A percentile compares a stretch with the other conserved stretches of the same genome.
Conservation (phyloP, 495 filamentous ascomycete genomes). For the Daldinia grandis region DNA sequence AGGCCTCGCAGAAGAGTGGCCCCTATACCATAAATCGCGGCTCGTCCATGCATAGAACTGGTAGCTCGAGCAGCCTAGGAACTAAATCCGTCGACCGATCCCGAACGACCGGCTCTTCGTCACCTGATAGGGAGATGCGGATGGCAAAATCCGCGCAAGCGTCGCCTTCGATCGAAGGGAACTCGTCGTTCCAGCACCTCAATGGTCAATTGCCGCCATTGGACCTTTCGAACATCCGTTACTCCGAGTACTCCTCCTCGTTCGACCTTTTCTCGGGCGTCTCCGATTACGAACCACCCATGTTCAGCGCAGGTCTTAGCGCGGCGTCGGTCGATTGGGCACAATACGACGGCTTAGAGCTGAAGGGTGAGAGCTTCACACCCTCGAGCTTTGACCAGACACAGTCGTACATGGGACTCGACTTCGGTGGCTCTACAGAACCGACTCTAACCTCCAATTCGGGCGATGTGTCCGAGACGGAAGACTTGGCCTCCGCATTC, state of each 20-base stretch:
- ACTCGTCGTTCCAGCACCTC: slow-evolving; percentile 64
- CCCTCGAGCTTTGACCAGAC: slow-evolving; percentile 72
- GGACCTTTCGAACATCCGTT: slow-evolving; percentile 64
- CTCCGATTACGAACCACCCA: slow-evolving; percentile 70
- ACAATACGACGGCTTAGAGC: slow-evolving; percentile 70
- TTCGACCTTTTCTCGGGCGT: slow-evolving; percentile 62
- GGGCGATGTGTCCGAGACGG: slow-evolving; percentile 77
- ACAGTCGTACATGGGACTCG: slow-evolving; percentile 71
- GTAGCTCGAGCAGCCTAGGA: slow-evolving; percentile 60
- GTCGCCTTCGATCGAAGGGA: slow-evolving; percentile 68
- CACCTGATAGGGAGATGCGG: slow-evolving; percentile 60
- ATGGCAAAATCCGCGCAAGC: slow-evolving; percentile 74
- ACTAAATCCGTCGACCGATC: slow-evolving; percentile 74
- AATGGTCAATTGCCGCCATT: slow-evolving; percentile 71
- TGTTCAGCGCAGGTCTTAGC: slow-evolving; percentile 71
- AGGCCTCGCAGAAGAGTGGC: slow-evolving; percentile 82
- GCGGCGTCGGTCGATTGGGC: slow-evolving; percentile 78
- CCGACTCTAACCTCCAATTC: slow-evolving; percentile 74
- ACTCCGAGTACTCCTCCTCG: slow-evolving; percentile 62
- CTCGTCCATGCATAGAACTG: slow-evolving; percentile 71
- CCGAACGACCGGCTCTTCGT: slow-evolving; percentile 49
- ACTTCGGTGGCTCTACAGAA: slow-evolving; percentile 64
- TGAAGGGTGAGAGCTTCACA: slow-evolving; percentile 63
- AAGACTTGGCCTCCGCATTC: slow-evolving; percentile 67
- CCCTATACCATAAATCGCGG: slow-evolving; percentile 83